A percentile compares a stretch with the other conserved stretches of the same genome.
Conservation (phyloP, 257 asterid genomes). For the Forsythia viridissima region DNA sequence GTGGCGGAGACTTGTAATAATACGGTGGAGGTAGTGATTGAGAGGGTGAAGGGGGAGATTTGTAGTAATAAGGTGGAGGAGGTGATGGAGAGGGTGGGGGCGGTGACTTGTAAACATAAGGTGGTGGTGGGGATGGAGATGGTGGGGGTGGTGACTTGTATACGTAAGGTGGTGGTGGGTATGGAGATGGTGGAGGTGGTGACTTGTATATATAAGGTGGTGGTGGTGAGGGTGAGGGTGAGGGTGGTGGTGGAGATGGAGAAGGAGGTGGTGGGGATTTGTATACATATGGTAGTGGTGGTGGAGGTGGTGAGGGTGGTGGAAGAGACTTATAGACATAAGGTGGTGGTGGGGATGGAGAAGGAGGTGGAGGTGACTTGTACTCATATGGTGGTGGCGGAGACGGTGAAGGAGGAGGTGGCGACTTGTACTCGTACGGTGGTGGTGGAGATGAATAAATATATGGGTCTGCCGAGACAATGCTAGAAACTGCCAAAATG, state of each 20-base stretch:
- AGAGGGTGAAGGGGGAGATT: neutral
- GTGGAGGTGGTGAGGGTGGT: neutral
- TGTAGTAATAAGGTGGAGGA: neutral
- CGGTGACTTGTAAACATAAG: conserved; percentile 22
- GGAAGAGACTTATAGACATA: conserved; percentile 2
- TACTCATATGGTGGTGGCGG: conserved; percentile 7
- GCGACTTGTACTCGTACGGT: conserved; percentile 17
- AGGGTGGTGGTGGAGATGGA: conserved; percentile 13
- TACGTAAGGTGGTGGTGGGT: conserved; percentile 2
- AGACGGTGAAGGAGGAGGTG: too few relatives aligned
- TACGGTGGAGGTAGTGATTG: conserved; percentile 8
- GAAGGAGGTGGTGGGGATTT: conserved; percentile 21
- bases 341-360: conserved; percentile 3
- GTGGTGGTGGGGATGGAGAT: conserved; percentile 1
- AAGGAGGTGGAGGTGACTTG: neutral
- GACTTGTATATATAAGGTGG: too few relatives aligned
- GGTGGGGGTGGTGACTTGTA: conserved; percentile 16
- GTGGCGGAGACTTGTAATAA: conserved; percentile 6
- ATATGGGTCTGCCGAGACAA: conserved; percentile 23
- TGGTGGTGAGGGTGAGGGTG: too few relatives aligned
- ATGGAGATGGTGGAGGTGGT: neutral
- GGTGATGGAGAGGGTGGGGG: conserved; percentile 19
- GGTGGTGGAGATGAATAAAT: conserved; percentile 25
- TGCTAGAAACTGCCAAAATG: conserved; percentile 10
- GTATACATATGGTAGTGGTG: neutral